Evolutionary conservation across 179 eudicot genomes (phyloP).

Genomic region (Silene noctiflora): DNA sequence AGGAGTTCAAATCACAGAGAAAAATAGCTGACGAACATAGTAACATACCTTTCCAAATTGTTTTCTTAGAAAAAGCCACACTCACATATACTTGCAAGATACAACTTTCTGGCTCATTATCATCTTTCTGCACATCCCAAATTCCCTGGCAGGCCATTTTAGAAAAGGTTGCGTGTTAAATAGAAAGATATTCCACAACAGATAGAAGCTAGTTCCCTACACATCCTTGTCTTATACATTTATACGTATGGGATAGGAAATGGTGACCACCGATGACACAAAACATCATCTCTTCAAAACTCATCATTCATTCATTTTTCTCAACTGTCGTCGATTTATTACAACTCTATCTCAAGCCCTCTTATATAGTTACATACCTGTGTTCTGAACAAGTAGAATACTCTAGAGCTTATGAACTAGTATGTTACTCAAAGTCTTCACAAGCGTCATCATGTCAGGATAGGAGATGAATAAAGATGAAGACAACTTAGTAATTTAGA

Average conservation of each 20-base stretch:
- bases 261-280: not conserved
- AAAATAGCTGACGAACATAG: constrained; percentile 23
- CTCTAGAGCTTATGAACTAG: not conserved
- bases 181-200: not conserved
- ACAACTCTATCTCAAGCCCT: not conserved
- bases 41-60: constrained; percentile 63
- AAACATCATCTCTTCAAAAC: not conserved
- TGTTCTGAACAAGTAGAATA: not conserved
- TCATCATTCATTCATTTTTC: not conserved
- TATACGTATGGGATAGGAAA: not conserved
- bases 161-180: constrained; percentile 10
- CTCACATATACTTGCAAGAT: constrained; percentile 54
- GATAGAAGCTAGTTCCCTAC: no score
- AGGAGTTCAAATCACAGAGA: not conserved
- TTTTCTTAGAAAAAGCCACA: constrained; percentile 80
- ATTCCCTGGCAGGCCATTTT: constrained; percentile 45
- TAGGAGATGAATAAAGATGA: not conserved
- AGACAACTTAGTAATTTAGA: not conserved
- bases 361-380: not conserved
- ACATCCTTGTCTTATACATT: no score
- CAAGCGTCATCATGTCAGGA: no score
- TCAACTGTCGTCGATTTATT: not conserved
- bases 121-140: constrained; percentile 75
- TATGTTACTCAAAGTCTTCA: not conserved
- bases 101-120: constrained; percentile 45